phyloP scores from a whole-genome alignment of 139 green algal species.

The Yamagishiella unicocca region DNA sequence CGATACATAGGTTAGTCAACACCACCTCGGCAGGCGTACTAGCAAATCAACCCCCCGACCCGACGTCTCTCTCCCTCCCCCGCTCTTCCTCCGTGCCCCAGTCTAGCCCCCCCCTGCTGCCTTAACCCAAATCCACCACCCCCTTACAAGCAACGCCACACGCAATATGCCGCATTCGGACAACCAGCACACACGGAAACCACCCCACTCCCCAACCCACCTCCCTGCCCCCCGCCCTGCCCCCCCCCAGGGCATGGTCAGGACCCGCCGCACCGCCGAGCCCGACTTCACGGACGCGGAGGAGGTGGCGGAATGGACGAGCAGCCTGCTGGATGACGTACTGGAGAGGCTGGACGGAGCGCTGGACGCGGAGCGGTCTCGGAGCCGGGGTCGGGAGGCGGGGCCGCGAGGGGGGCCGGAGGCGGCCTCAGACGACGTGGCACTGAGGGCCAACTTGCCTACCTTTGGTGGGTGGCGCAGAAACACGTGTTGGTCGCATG shows the following conservation, averaged over 20 bases:
- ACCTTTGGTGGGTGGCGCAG: slow-evolving; percentile 17
- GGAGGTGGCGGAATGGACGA: slow-evolving; percentile 62
- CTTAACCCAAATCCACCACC: no score
- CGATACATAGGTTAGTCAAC: no score
- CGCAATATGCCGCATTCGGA: no score
- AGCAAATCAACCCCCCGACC: no score
- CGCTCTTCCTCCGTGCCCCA: no score
- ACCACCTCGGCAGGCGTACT: no score
- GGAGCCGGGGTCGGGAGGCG: slow-evolving; percentile 17
- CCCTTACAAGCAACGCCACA: no score
- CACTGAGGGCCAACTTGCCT: neutral
- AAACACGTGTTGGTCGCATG: no score
- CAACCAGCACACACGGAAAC: no score
- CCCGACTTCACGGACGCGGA: slow-evolving; percentile 39
- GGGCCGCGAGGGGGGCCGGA: neutral
- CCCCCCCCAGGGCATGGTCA: neutral
- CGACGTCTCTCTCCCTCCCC: no score
- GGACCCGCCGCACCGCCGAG: neutral
- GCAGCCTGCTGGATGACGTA: slow-evolving; percentile 61
- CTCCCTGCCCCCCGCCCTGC: neutral
- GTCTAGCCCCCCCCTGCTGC: no score
- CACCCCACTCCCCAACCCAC: neutral
- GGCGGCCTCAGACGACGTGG: neutral
- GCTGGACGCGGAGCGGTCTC: slow-evolving; percentile 49
- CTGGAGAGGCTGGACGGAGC: slow-evolving; percentile 69